Base-by-base conservation (phyloP, 176 grass and related monocot species). In the Thalia dealbata region DNA sequence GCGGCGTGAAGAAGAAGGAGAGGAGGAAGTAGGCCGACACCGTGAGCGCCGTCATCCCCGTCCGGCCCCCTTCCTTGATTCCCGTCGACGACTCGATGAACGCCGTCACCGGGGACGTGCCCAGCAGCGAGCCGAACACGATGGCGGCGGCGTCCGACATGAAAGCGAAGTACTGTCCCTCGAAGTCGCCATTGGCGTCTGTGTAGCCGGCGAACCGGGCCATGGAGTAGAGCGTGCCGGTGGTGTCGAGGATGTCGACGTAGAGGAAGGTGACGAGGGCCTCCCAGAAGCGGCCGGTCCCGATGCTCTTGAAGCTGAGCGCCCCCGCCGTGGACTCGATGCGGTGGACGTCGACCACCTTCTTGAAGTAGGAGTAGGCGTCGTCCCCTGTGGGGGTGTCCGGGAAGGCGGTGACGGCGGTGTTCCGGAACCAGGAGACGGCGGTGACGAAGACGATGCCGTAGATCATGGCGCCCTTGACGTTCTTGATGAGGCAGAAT, bases 151-250 rank as follows among this genome's bases (percentile, higher is more conserved):
- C 70, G 24, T 72, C 70, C 70, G 70, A 52, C 70, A 72, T 72
- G 70, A 72, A 72, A 1, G 70, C 70, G 48, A 54, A 72, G 24
- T 72, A 72, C 45, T 72, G 70, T 2, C 70, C 70, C 48, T 72
- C 70, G 46, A 72, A 72, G 70, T 72, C 45, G 15, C 70, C 70
- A 13, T 72, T 52, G 14, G 13, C 23, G 45, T 72, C 70, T 7
- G 52, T 24, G 70, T 10, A 72, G 14, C 70, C 70, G 10, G 70
- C 70, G 13, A 72, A 72, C 25, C 70, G 70, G 14, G 70, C 70
- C 70, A 72, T 72, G 15, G 70, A 72, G 70, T 72, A 72, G 70
- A 72, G 70, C 25, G 70, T 72, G 70, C 70, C 70, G 24, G 70
- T 72, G 25, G 70, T 52, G 70, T 72, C 70, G 48, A 72, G 70